phyloP scores from a whole-genome alignment of 306 rosid genomes.

The Lablab purpureus region DNA sequence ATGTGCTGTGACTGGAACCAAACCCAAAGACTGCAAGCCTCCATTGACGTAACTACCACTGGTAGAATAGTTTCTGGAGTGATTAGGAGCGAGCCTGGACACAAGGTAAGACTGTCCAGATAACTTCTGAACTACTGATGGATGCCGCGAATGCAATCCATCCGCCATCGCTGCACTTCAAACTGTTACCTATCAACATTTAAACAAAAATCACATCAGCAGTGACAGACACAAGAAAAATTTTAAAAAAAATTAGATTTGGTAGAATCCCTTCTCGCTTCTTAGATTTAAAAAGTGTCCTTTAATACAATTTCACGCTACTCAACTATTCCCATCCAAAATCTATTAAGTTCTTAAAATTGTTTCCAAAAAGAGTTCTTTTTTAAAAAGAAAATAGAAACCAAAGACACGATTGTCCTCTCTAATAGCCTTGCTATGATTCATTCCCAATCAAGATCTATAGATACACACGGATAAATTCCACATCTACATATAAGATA shows the following conservation, averaged over 20 bases:
- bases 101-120: conserved; percentile 64
- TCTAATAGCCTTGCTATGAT: not conserved
- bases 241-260: not conserved
- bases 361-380: not conserved
- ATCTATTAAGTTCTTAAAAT: not conserved
- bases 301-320: not conserved
- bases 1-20: conserved; percentile 57
- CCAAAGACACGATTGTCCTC: not conserved
- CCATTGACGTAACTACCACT: conserved; percentile 50
- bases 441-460: not conserved
- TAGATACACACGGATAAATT: not conserved
- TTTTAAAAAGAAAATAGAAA: not conserved
- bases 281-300: not conserved
- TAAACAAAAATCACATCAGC: conserved; percentile 26
- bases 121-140: conserved; percentile 68
- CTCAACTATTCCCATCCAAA: not conserved
- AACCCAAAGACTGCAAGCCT: conserved; percentile 50
- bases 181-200: conserved; percentile 56
- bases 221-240: not conserved
- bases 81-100: conserved; percentile 62
- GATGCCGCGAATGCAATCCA: conserved; percentile 51
- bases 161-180: conserved; percentile 62
- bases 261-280: not conserved
- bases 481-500: not conserved
- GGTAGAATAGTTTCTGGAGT: conserved; percentile 42